A percentile compares a stretch with the other conserved stretches of the same genome.
These are phyloP conservation scores for Umbelopsis isabellina DNA, from an alignment of 192 early-diverging fungal species.

Conservation along the genomic window DNA sequence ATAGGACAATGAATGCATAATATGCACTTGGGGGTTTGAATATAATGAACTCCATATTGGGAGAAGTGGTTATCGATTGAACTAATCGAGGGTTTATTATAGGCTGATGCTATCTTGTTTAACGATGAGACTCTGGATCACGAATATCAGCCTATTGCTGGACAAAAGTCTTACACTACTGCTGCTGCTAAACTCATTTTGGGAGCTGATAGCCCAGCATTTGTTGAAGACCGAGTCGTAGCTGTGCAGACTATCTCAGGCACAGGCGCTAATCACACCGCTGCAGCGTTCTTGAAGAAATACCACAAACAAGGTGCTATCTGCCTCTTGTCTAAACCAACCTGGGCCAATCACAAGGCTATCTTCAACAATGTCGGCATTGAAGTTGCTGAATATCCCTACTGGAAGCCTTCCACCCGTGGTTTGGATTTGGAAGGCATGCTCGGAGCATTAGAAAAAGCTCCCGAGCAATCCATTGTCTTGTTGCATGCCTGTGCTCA, in stretches of 20 bases:
- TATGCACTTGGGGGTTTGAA: background rate
- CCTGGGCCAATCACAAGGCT: constrained; percentile 93
- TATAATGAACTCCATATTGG: background rate
- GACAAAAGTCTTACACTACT: constrained; percentile 74
- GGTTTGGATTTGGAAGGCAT: constrained; percentile 82
- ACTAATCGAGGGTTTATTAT: background rate
- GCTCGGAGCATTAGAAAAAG: constrained; percentile 66
- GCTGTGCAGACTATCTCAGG: constrained; percentile 94
- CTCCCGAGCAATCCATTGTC: constrained; percentile 82
- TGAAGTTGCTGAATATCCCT: constrained; percentile 82
- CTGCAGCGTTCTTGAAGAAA: constrained; percentile 78
- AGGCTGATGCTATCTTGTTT: constrained; percentile 78
- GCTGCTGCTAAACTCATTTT: constrained; percentile 86
- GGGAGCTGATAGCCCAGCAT: constrained; percentile 64
- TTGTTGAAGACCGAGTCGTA: constrained; percentile 35
- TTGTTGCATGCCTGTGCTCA: constrained; percentile 97
- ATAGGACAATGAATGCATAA: background rate
- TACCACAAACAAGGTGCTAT: constrained; percentile 67
- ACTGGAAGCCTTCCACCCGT: constrained; percentile 83
- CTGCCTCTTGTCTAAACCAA: constrained; percentile 92
- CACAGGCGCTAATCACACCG: constrained; percentile 89
- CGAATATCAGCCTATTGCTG: constrained; percentile 93
- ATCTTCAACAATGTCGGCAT: constrained; percentile 90
- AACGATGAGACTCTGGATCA: constrained; percentile 78
- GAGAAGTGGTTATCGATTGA: too few relatives aligned